Evolutionary conservation across 2,329 filamentous ascomycete species (phyloP).

Genomic region (Keithomyces neogunnii): DNA sequence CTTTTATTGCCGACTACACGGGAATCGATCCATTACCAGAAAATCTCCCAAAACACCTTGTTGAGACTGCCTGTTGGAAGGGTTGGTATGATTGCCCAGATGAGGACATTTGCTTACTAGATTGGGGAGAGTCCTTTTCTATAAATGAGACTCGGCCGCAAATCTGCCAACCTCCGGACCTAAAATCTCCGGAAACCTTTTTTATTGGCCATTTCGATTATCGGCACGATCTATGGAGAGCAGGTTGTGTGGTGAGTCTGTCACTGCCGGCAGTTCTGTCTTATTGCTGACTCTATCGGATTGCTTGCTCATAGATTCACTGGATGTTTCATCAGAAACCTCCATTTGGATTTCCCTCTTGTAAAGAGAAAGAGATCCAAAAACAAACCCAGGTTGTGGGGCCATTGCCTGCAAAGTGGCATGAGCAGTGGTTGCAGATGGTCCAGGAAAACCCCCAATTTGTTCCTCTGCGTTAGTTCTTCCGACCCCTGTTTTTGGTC

Average conservation of each 20-base stretch:
- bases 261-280: neutral
- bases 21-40: neutral
- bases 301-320: neutral
- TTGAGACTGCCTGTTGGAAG: neutral
- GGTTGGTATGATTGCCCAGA: neutral
- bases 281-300: neutral
- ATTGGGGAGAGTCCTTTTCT: constrained; percentile 8
- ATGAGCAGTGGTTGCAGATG: neutral
- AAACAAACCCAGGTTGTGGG: neutral
- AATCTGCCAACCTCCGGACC: neutral
- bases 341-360: neutral
- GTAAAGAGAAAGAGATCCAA: neutral
- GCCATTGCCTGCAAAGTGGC: constrained; percentile 1
- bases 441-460: neutral
- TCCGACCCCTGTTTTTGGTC: neutral
- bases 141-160: neutral
- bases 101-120: constrained; percentile 7
- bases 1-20: neutral
- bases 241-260: constrained; percentile 6
- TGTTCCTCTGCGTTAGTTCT: neutral
- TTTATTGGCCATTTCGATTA: constrained; percentile 3
- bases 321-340: neutral
- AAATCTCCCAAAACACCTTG: neutral
- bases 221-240: constrained; percentile 8
- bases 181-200: constrained; percentile 6